phyloP scores from a whole-genome alignment of 192 early-diverging fungal species.

The Coemansia sp. region DNA sequence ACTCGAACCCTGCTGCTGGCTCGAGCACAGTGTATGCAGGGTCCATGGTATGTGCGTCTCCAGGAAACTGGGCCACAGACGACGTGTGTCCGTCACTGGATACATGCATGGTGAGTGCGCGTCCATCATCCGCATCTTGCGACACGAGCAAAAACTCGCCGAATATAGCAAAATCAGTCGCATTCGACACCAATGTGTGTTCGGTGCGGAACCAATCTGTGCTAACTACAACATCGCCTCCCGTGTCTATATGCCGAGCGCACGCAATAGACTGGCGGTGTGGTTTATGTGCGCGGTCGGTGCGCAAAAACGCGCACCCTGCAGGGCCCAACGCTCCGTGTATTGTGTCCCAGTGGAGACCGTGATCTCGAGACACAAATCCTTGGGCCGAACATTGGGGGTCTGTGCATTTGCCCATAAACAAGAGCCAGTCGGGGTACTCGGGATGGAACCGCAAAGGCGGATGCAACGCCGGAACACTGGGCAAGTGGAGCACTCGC shows the following conservation, averaged over 20 bases:
- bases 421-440: conserved; percentile 79
- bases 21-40: conserved; percentile 75
- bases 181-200: conserved; percentile 62
- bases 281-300: conserved; percentile 55
- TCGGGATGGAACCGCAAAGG: conserved; percentile 83
- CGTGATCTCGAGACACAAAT: conserved; percentile 69
- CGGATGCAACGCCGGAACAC: conserved; percentile 60
- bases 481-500: conserved; percentile 58
- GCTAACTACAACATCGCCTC: conserved; percentile 63
- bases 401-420: conserved; percentile 46
- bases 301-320: conserved; percentile 47
- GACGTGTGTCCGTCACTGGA: conserved; percentile 74
- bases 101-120: conserved; percentile 59
- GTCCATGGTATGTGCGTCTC: conserved; percentile 53
- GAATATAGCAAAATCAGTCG: conserved; percentile 78
- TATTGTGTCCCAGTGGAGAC: conserved; percentile 62
- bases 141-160: conserved; percentile 81
- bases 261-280: conserved; percentile 72
- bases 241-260: conserved; percentile 54
- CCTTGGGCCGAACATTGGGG: conserved; percentile 70
- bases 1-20: conserved; percentile 55
- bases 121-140: conserved; percentile 42
- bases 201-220: conserved; percentile 54
- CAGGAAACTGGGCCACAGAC: conserved; percentile 75
- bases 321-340: conserved; percentile 18